Evolutionary conservation across 1,284 basidiomycete species (phyloP).

Genomic region (Heterobasidion occidentale): DNA sequence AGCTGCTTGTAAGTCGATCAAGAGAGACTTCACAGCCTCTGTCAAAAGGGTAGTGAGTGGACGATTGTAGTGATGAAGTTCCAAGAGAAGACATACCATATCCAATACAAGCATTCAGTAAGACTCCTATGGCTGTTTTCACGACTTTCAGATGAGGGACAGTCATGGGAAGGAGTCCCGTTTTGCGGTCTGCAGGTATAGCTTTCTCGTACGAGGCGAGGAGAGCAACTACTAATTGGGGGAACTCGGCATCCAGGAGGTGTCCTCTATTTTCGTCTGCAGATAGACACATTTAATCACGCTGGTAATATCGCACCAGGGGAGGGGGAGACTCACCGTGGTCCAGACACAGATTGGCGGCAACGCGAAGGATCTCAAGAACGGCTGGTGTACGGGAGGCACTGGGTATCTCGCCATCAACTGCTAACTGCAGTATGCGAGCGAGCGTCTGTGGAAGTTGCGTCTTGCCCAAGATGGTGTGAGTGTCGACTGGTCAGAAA

Average conservation of each 20-base stretch:
- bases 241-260: conserved; percentile 61
- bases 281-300: conserved; percentile 1
- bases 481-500: conserved; percentile 48
- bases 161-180: conserved; percentile 39
- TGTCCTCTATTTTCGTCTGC: conserved; percentile 59
- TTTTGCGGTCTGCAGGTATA: conserved; percentile 31
- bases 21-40: conserved; percentile 66
- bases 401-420: conserved; percentile 39
- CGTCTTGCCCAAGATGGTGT: conserved; percentile 58
- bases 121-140: conserved; percentile 71
- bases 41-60: neutral
- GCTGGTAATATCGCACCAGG: neutral
- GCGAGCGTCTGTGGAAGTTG: conserved; percentile 56
- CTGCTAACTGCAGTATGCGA: conserved; percentile 46
- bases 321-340: conserved; percentile 42
- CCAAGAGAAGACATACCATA: conserved; percentile 43
- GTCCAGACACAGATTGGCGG: conserved; percentile 76
- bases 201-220: conserved; percentile 62
- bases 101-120: conserved; percentile 74
- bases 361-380: conserved; percentile 64
- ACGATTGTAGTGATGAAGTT: too few relatives aligned
- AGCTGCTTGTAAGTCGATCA: conserved; percentile 60
- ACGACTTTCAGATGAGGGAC: conserved; percentile 63
- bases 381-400: conserved; percentile 38
- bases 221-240: conserved; percentile 54